Conservation (phyloP, 2,329 filamentous ascomycete genomes). For the Sclerotinia glacialis region DNA sequence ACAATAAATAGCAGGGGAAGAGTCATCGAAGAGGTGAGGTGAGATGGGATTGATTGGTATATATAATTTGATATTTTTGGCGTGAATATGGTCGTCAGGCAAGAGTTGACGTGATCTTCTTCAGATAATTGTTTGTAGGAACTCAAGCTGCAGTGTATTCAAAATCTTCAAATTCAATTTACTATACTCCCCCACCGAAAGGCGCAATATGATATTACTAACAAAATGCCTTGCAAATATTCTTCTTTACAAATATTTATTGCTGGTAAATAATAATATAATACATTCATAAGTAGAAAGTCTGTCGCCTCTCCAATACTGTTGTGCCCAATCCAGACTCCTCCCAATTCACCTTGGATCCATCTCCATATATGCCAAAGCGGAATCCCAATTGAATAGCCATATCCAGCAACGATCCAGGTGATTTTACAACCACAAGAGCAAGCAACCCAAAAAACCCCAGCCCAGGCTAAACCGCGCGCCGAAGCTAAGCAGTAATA, state of each 20-base stretch:
- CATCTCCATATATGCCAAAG: constrained; percentile 20
- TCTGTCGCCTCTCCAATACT: neutral
- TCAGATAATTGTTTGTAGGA: neutral
- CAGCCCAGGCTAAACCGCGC: constrained; percentile 15
- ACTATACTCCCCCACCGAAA: neutral
- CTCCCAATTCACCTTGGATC: constrained; percentile 5
- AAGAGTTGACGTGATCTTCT: neutral
- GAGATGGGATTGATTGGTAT: neutral
- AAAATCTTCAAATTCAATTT: neutral
- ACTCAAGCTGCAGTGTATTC: neutral
- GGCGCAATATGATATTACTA: neutral
- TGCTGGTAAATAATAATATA: constrained; percentile 8
- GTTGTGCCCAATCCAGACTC: constrained; percentile 4
- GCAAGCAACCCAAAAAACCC: constrained; percentile 13
- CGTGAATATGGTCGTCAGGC: neutral
- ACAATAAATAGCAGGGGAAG: neutral
- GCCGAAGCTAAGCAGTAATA: constrained; percentile 19
- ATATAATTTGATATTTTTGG: neutral
- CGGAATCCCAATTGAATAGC: constrained; percentile 17
- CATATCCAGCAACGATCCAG: constrained; percentile 21
- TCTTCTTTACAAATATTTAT: neutral
- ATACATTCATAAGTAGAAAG: constrained; percentile 18
- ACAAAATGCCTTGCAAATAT: neutral
- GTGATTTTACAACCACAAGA: constrained; percentile 2
- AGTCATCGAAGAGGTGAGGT: neutral